A percentile compares a stretch with the other conserved stretches of the same genome.
phyloP scores from a whole-genome alignment of 495 filamentous ascomycete genomes.

The Peziza echinospora region DNA sequence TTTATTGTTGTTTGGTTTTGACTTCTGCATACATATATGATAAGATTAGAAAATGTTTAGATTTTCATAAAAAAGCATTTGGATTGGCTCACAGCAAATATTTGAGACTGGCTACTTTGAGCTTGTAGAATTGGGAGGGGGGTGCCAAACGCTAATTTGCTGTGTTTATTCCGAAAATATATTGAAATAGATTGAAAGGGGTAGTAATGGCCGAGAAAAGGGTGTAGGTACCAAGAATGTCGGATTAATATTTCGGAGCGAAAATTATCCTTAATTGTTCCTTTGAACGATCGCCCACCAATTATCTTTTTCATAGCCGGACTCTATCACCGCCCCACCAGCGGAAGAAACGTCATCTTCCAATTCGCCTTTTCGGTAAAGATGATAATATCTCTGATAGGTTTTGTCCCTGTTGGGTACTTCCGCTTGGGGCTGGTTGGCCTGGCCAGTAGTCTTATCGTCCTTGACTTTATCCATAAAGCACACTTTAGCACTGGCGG shows the following conservation, averaged over 20 bases:
- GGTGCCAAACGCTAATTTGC: too few relatives aligned
- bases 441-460: constrained; percentile 9
- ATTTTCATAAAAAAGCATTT: too few relatives aligned
- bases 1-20: too few relatives aligned
- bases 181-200: too few relatives aligned
- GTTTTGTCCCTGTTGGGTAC: too few relatives aligned
- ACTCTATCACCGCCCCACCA: constrained; percentile 52
- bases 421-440: constrained; percentile 5
- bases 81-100: too few relatives aligned
- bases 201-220: constrained; percentile 2
- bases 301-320: constrained; percentile 93
- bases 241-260: constrained; percentile 2
- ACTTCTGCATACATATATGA: too few relatives aligned
- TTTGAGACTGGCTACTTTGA: too few relatives aligned
- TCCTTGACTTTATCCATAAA: background rate
- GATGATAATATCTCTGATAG: constrained; percentile 85
- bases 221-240: constrained; percentile 1
- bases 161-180: too few relatives aligned
- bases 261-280: constrained; percentile 2
- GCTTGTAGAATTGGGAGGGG: too few relatives aligned
- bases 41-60: too few relatives aligned
- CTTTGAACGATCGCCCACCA: constrained; percentile 56
- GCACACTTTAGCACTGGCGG: background rate
- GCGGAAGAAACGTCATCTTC: constrained; percentile 56
- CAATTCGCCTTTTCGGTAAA: constrained; percentile 71